phyloP scores from a whole-genome alignment of 2,329 filamentous ascomycete species.

The Massarina eburnea region DNA sequence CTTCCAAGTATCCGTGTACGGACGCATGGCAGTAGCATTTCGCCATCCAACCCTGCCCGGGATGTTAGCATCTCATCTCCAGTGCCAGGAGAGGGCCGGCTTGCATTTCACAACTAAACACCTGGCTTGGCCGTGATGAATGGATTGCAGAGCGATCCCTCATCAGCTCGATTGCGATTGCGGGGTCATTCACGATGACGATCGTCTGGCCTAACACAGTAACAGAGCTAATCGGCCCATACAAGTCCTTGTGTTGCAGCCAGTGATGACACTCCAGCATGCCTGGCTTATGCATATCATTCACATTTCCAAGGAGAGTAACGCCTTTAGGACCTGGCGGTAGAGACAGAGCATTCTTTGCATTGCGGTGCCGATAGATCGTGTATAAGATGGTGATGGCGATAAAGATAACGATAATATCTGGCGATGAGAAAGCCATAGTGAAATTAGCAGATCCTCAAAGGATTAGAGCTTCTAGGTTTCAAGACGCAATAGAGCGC shows the following conservation, averaged over 20 bases:
- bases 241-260: slow-evolving; percentile 46
- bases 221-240: slow-evolving; percentile 30
- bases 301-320: slow-evolving; percentile 54
- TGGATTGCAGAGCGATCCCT: slow-evolving; percentile 23
- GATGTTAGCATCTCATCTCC: slow-evolving; percentile 5
- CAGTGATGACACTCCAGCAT: slow-evolving; percentile 47
- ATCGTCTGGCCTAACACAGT: slow-evolving; percentile 32
- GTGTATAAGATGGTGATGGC: slow-evolving; percentile 13
- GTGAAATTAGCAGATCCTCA: background rate
- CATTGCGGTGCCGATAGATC: slow-evolving; percentile 3
- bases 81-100: background rate
- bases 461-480: background rate
- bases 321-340: slow-evolving; percentile 55
- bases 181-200: slow-evolving; percentile 31
- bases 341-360: slow-evolving; percentile 25
- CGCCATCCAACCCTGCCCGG: slow-evolving; percentile 20
- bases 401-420: slow-evolving; percentile 3
- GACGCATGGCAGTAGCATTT: slow-evolving; percentile 16
- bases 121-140: slow-evolving; percentile 20
- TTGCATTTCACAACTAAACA: slow-evolving; percentile 22
- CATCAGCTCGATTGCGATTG: slow-evolving; percentile 28
- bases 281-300: slow-evolving; percentile 48
- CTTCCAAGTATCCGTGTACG: slow-evolving; percentile 19
- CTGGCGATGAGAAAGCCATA: slow-evolving; percentile 3
- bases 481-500: too few species aligned